Percentiles rank a stretch among this genome's conserved stretches.
Evolutionary conservation across 176 grass and related monocot species (phyloP).

Genomic region (Hsuehochloa calcarea): DNA sequence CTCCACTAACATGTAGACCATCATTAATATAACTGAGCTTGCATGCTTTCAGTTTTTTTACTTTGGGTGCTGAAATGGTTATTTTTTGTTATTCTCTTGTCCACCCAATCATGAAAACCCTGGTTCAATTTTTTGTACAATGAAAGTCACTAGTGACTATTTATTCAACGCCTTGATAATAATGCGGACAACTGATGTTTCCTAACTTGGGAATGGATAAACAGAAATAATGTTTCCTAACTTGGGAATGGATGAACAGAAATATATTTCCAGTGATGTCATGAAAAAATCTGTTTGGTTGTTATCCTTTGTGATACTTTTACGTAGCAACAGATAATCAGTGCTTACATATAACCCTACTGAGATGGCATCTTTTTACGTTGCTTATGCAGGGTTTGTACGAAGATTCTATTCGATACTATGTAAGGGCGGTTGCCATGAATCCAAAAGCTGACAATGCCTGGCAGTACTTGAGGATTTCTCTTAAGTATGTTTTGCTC

Average conservation of each 20-base stretch:
- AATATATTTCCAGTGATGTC: background rate
- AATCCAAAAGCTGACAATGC: conserved; percentile 96
- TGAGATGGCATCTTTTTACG: background rate
- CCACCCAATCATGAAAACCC: background rate
- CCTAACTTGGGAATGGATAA: background rate
- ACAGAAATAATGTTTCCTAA: background rate
- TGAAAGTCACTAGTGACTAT: background rate
- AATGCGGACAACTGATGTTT: background rate
- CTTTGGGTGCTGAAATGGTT: background rate
- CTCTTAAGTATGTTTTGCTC: conserved; percentile 54
- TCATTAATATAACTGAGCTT: background rate
- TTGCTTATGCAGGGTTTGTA: conserved; percentile 65
- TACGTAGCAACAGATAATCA: background rate
- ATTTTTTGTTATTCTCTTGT: background rate
- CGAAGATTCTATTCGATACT: conserved; percentile 92
- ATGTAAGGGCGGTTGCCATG: conserved; percentile 90
- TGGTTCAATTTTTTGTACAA: background rate
- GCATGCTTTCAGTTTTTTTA: background rate
- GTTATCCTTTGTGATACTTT: background rate
- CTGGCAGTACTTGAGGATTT: conserved; percentile 90
- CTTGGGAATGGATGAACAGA: background rate
- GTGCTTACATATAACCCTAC: background rate
- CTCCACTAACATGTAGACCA: background rate
- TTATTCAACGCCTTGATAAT: background rate
- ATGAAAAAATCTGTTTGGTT: background rate